Evolutionary conservation across 2,329 filamentous ascomycete species (phyloP).

Genomic region (Colletotrichum noveboracense): DNA sequence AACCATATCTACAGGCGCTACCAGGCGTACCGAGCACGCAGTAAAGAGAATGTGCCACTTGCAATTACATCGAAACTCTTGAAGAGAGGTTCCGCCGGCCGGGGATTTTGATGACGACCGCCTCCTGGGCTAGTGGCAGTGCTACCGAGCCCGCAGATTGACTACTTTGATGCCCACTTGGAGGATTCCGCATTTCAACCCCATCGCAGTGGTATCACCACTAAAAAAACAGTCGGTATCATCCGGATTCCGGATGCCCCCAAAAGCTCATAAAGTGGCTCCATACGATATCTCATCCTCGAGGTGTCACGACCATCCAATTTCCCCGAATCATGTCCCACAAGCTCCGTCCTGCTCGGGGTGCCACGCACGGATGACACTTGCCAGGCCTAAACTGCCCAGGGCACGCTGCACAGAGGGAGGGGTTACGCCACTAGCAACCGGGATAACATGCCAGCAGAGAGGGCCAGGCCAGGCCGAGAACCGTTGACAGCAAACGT

Average conservation of each 20-base stretch:
- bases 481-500: conserved; percentile 5
- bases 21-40: background rate
- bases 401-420: background rate
- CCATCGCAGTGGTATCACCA: background rate
- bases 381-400: background rate
- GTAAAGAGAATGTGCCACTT: background rate
- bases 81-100: background rate
- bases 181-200: background rate
- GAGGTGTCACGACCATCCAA: conserved; percentile 6
- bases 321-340: conserved; percentile 23
- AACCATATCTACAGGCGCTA: background rate
- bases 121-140: conserved; percentile 11
- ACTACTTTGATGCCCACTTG: background rate
- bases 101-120: conserved; percentile 21
- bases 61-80: background rate
- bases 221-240: conserved; percentile 11
- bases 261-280: conserved; percentile 1
- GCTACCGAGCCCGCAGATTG: conserved; percentile 11
- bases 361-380: conserved; percentile 15
- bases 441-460: background rate
- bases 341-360: conserved; percentile 1
- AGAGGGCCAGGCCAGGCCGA: conserved; percentile 6
- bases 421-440: background rate
- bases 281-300: conserved; percentile 1
- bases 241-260: conserved; percentile 20